Conservation (phyloP, 73 alveolate species). For the Paramecium primaurelia region DNA sequence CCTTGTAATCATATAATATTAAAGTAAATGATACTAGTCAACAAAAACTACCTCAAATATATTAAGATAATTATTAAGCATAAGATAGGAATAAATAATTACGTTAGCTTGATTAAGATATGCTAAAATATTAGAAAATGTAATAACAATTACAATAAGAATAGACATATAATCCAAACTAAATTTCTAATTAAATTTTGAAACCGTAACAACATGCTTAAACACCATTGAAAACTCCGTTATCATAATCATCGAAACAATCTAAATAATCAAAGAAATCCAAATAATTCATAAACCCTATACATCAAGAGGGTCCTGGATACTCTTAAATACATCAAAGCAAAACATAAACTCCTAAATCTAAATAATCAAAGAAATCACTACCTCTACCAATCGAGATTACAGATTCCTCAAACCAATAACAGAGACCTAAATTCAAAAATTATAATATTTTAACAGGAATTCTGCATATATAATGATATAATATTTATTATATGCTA, state of each 20-base stretch:
- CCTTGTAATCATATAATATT: not conserved
- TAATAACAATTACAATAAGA: not conserved
- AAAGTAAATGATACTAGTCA: not conserved
- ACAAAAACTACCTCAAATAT: not conserved
- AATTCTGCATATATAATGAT: not conserved
- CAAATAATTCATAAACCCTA: not conserved
- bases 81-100: conserved; percentile 12
- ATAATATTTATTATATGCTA: not conserved
- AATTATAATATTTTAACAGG: not conserved
- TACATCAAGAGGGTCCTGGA: conserved; percentile 17
- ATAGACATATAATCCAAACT: not conserved
- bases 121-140: not conserved
- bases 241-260: conserved; percentile 4
- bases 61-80: not conserved
- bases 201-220: not conserved
- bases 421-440: not conserved
- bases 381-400: not conserved
- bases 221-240: not conserved
- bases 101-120: not conserved
- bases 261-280: not conserved
- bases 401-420: not conserved
- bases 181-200: not conserved
- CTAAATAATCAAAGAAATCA: not conserved
- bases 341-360: conserved; percentile 22
- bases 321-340: conserved; percentile 10